Percentiles rank a stretch among this genome's conserved stretches.
phyloP scores from a whole-genome alignment of 768 basidiomycete genomes.

The Cyathus striatus region DNA sequence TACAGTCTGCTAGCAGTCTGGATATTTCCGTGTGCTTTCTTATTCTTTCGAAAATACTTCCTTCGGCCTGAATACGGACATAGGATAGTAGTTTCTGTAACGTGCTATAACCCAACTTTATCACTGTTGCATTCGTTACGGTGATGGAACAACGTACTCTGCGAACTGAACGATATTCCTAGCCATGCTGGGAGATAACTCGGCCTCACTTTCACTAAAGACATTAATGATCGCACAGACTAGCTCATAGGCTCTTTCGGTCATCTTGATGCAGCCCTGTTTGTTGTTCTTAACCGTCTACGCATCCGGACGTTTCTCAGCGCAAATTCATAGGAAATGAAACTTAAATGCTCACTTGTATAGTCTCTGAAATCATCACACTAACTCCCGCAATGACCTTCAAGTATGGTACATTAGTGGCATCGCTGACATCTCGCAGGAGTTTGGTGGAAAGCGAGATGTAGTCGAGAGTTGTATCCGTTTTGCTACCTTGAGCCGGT shows the following conservation, averaged over 20 bases:
- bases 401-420: background rate
- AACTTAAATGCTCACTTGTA: background rate
- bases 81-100: background rate
- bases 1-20: background rate
- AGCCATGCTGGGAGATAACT: background rate
- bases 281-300: background rate
- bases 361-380: background rate
- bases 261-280: background rate
- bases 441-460: conserved; percentile 6
- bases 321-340: background rate
- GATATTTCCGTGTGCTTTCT: background rate
- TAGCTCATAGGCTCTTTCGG: background rate
- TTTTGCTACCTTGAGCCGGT: no score
- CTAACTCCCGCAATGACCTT: background rate
- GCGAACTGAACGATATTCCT: background rate
- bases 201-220: background rate
- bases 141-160: background rate
- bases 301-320: background rate
- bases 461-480: no score
- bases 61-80: background rate
- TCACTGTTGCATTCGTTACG: background rate
- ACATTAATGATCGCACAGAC: background rate
- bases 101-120: background rate
- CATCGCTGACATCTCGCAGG: conserved; percentile 7
- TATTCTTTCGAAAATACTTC: background rate